Evolutionary conservation across 139 green algal species (phyloP), one percentile per base, ranked within the genome.

Genomic region (Chlorokybus atmophyticus): DNA sequence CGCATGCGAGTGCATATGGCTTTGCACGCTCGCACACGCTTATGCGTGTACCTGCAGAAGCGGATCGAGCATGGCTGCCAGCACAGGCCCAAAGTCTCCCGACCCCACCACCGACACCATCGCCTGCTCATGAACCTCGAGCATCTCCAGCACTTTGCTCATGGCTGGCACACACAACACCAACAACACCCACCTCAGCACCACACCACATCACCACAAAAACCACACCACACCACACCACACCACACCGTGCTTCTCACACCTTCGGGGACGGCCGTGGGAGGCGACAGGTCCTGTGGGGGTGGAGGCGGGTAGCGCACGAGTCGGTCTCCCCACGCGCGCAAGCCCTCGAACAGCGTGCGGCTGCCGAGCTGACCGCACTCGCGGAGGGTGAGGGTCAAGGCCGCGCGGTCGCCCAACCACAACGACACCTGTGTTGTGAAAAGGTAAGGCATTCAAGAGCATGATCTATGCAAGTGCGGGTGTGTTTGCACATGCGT

Each of bases 241-340:
- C n/a, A n/a, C n/a, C n/a, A n/a, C n/a, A n/a, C n/a, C n/a, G n/a
- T n/a, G n/a, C n/a, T n/a, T n/a, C n/a, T n/a, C 57, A 72, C 31
- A 6, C n/a, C 10, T 32, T 72, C 57, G 0, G 28, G 57, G 38
- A 72, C 57, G 2, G 48, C 57, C 4, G 64, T 47, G 14, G 64
- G 64, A 1, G 47, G 57, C 2, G 57, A 55, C 5, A 72, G 31
- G 32, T 71, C 63, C 6, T 27, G 19, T 1, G 38, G 25, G 0
- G 67, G 40, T 29, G 64, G 8, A 0, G 64, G 64, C 0, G 64
- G 64, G 47, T 68, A 68, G 19, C 58, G 50, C 23, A 72, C n/a
- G 23, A 72, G 32, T 2, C 59, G 59, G 44, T 68, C 64, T 0
- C 64, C 26, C 7, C 49, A 35, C 8, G 35, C 10, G 35, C 35